Evolutionary conservation across 495 filamentous ascomycete genomes (phyloP).

Genomic region (Aspergillus incahuasiensis): DNA sequence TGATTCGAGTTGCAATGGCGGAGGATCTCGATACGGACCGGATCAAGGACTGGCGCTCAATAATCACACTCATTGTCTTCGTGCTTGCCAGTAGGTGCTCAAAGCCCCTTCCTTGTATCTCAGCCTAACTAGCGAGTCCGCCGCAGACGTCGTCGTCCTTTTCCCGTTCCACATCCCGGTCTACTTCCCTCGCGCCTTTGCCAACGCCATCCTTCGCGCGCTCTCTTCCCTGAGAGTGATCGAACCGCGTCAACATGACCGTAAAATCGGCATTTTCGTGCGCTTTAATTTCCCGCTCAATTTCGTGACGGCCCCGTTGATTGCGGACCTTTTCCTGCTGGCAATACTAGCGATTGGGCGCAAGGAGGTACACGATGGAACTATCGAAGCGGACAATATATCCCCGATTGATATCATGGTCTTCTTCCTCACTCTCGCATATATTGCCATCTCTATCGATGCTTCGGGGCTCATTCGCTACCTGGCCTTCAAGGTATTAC

Average conservation of each 20-base stretch:
- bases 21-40: slow-evolving; percentile 1
- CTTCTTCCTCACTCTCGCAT: slow-evolving; percentile 13
- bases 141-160: slow-evolving; percentile 6
- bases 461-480: slow-evolving; percentile 12
- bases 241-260: neutral
- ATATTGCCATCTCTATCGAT: slow-evolving; percentile 14
- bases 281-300: slow-evolving; percentile 8
- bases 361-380: slow-evolving; percentile 11
- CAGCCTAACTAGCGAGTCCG: neutral
- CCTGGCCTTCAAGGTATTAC: slow-evolving; percentile 12
- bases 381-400: slow-evolving; percentile 8
- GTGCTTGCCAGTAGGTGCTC: slow-evolving; percentile 7
- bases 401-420: slow-evolving; percentile 12
- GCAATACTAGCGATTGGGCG: slow-evolving; percentile 9
- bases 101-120: neutral
- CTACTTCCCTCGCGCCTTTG: neutral
- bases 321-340: slow-evolving; percentile 6
- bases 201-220: neutral
- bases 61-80: slow-evolving; percentile 9
- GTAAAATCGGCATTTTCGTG: neutral
- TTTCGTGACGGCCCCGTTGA: slow-evolving; percentile 12
- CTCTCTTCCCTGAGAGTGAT: neutral
- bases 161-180: slow-evolving; percentile 9
- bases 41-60: slow-evolving; percentile 12
- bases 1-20: neutral